Evolutionary conservation across 345 rosid genomes (phyloP).

Genomic region (Capsella bursapastoris): DNA sequence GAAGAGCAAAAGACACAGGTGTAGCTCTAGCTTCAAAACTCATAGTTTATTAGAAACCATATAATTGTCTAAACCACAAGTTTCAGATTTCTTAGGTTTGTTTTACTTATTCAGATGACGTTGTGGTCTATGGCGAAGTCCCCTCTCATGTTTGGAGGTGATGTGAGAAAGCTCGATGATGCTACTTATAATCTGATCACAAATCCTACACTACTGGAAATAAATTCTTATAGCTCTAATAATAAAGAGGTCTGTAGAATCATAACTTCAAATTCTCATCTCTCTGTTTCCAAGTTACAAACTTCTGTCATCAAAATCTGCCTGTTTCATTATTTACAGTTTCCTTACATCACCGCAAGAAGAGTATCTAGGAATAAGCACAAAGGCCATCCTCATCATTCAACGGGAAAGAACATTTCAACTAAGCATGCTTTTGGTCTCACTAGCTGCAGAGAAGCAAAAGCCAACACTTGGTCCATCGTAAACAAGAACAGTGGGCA

Average conservation of each 20-base stretch:
- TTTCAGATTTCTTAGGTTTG: constrained; percentile 12
- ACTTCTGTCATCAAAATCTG: constrained; percentile 4
- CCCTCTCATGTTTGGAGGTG: constrained; percentile 97
- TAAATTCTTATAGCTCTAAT: constrained; percentile 70
- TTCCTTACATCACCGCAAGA: constrained; percentile 53
- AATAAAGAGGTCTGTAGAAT: constrained; percentile 69
- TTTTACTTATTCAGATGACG: constrained; percentile 67
- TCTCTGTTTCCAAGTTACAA: neutral
- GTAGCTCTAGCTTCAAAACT: constrained; percentile 4
- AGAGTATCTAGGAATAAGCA: constrained; percentile 26
- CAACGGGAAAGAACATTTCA: constrained; percentile 32
- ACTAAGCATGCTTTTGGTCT: constrained; percentile 55
- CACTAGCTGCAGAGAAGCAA: constrained; percentile 70
- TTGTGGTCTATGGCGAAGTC: constrained; percentile 94
- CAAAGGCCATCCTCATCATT: constrained; percentile 17
- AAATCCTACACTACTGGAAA: constrained; percentile 70
- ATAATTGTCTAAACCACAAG: neutral
- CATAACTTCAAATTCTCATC: constrained; percentile 7
- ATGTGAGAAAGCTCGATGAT: constrained; percentile 70
- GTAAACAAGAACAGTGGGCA: constrained; percentile 54
- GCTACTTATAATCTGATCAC: constrained; percentile 68
- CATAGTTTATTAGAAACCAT: constrained; percentile 1
- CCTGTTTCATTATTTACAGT: constrained; percentile 45
- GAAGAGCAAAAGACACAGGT: constrained; percentile 89
- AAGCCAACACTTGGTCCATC: constrained; percentile 63